Base-by-base conservation (phyloP, 1,284 basidiomycete genomes). In the Erythrobasidium hasegawianum region DNA sequence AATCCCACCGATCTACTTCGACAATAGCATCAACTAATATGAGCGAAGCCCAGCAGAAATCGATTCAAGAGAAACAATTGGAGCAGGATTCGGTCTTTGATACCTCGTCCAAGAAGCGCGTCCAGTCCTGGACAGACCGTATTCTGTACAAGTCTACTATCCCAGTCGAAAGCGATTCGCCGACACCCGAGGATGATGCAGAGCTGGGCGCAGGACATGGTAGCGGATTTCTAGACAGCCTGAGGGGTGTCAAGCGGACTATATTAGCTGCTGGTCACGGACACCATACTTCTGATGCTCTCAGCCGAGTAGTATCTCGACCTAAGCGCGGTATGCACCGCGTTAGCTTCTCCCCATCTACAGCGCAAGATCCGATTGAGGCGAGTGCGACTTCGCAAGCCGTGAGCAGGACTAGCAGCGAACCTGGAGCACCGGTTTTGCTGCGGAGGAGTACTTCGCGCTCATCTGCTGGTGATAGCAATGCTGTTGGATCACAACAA, bases 91-190 rank as follows among this genome's bases (percentile, higher is more conserved):
- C 40, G 1, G 62, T 65, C 2, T 73, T 70, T 45, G 73, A 74
- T 39, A 64, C 71, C 16, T 69, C 66, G 16, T 60, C 66, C 24
- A 74, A 74, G 67, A 73, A 74, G 61, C 66, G 73, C 2, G 73
- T 74, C 22, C 73, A 74, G 56, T 61, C 55, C 57, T 74, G 69
- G 61, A 73, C 72, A 5, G 68, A 69, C 43, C 57, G 68, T 14
- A 69, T 69, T 26, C 59, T 69, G 11, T 69, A 49, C 47, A 69
- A 69, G 49, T 43, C 38, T 20, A 65, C 40, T 2, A 52, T 58
- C 20, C 22, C 11, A 1, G 29, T 57, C 14, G 41, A 11, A 41
- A 13, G 13, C n/a, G 24, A 26, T 45, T 38, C 47, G 38, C 55
- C 26, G 14, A 20, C 24, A n/a, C n/a, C n/a, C n/a, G n/a, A n/a